Evolutionary conservation across 1,139 yeast species (phyloP), one percentile per base, ranked within the genome.

Genomic region (Geotrichum histeridarum): DNA sequence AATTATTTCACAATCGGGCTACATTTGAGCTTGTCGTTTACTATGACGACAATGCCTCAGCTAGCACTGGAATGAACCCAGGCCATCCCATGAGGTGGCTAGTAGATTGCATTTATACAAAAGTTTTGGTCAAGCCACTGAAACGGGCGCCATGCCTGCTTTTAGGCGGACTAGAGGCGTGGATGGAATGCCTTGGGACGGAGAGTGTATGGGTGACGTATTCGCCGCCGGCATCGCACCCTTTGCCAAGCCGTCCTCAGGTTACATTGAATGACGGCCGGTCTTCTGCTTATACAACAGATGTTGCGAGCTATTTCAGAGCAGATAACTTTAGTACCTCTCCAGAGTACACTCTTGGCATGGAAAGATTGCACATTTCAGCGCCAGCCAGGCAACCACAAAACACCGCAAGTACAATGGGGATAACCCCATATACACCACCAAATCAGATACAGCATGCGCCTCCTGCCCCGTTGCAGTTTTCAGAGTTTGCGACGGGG

Each of bases 11-110:
- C 39, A 68, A 72, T 8, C 73, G 95, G 61, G 70, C 75, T 58
- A 68, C 72, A 42, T 88, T 77, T 65, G 86, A 83, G 51, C 71
- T 79, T 45, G 73, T 90, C 2, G 83, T 88, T 4, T 67, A 83
- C 11, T 88, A 86, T 66, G 85, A 87, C 58, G 61, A 63, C 18
- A 58, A 59, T 43, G 59, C 69, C 8, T 48, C 59, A n/a, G 42
- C 62, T 14, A 56, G 54, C 32, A 59, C 60, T 61, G 30, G 58
- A 59, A 2, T 43, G 43, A 64, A 60, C 46, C 53, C 59, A 11
- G 61, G 57, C 47, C 57, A 57, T n/a, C 17, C 41, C 27, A 45
- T 66, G 54, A 55, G 56, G 32, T 54, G 59, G 35, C 56, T 66
- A 42, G 56, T 61, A 2, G 57, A 59, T 5, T 58, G 61, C 11